These are phyloP conservation scores for Vitis rotundifolia DNA, from an alignment of 164 flowering plant species.

Conservation along the genomic window DNA sequence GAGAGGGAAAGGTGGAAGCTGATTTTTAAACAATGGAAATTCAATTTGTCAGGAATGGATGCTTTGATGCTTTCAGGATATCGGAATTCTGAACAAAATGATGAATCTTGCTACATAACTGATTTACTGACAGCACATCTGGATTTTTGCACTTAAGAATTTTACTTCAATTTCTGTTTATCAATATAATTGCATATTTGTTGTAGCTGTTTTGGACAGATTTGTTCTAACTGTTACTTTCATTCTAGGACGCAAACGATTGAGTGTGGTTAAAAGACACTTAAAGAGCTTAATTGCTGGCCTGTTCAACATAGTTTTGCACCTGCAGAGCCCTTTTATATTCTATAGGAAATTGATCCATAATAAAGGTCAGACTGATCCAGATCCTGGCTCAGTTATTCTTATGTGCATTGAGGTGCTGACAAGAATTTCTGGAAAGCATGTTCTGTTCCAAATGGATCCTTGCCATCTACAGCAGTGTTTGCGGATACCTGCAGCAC, in stretches of 20 bases:
- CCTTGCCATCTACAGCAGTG: conserved; percentile 58
- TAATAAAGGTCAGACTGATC: conserved; percentile 21
- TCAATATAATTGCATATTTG: no score
- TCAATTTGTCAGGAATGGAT: no score
- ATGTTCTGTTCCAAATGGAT: conserved; percentile 56
- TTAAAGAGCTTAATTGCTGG: conserved; percentile 55
- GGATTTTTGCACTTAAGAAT: no score
- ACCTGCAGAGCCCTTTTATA: conserved; percentile 70
- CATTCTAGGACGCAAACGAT: conserved; percentile 62
- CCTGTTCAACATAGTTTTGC: conserved; percentile 68
- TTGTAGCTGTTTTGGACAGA: no score
- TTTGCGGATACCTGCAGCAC: conserved; percentile 59
- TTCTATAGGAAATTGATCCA: conserved; percentile 34
- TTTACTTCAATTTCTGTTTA: no score
- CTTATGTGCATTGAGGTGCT: conserved; percentile 87
- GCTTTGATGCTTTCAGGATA: no score
- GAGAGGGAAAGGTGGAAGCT: no score
- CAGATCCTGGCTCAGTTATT: conserved; percentile 83
- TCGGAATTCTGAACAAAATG: no score
- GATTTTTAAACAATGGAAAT: no score
- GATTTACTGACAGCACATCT: no score
- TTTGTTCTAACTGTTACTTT: conserved; percentile 15
- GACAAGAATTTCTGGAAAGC: conserved; percentile 64
- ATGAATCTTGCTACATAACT: no score
- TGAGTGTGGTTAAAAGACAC: conserved; percentile 53